Base-by-base conservation (phyloP, 2,329 filamentous ascomycete genomes). In the Diaporthe amygdali region DNA sequence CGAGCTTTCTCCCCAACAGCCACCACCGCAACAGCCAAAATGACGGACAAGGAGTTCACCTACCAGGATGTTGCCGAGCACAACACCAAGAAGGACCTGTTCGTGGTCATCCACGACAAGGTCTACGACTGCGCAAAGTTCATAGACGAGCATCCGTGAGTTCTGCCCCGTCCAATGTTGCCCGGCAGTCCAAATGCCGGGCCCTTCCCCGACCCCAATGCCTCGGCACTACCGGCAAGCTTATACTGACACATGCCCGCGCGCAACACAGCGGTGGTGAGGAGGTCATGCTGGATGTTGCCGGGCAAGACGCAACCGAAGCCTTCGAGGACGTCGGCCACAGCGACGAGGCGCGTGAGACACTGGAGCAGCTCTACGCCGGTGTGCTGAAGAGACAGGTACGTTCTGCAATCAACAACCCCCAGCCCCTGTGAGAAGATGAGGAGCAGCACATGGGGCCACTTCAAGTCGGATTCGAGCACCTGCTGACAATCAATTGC, bases 251-350 rank as follows among this genome's bases (percentile, higher is more conserved):
- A 32, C 61, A 37, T 67, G 56, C n/a, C 63, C 49, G 20, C 27
- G 51, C 49, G 66, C 69, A 55, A 69, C 72, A 75, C 80, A 98
- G 96, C 78, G 96, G 96, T 87, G 96, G 96, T 86, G 96, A 99
- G 86, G 96, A 99, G 87, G 96, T 99, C 77, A 87, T 99, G 74
- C 92, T 99, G 77, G 96, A 99, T 77, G 95, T 98, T 75, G 96
- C 89, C 79, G 96, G 96, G 77, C 95, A 97, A 86, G 96, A 99
- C 84, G 93, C 94, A 79, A 97, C 96, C 78, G 96, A 98, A 86
- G 96, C 96, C 74, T 99, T 99, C 82, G 96, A 99, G 87, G 96
- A 99, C 84, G 96, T 99, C 79, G 96, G 96, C 81, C 96, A 99
- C 92, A 97, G 94, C 79, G 96, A 99, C 84, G 96, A 99, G 88